phyloP scores from a whole-genome alignment of 768 basidiomycete genomes.

The Boletus pseudopeckii region DNA sequence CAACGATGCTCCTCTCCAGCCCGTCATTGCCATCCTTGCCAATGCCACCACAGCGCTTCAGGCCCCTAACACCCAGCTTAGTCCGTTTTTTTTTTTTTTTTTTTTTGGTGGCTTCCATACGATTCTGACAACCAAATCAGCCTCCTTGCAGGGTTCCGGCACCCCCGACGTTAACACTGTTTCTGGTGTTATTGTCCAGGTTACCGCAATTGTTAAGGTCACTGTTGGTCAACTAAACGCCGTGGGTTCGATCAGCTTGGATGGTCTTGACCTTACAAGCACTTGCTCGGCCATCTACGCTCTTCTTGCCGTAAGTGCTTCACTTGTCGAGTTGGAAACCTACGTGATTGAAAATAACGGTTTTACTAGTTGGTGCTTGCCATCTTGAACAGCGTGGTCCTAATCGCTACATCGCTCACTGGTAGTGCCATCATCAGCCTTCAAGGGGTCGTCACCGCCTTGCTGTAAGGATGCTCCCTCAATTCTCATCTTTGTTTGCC shows the following conservation, averaged over 20 bases:
- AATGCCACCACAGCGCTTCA: not conserved
- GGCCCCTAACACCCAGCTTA: not conserved
- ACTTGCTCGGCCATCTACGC: not conserved
- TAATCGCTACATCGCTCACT: not conserved
- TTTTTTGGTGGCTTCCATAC: accelerated
- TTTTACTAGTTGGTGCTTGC: not conserved
- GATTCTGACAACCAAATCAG: not conserved
- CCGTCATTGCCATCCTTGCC: not conserved
- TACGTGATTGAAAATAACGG: not conserved
- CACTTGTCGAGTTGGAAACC: too few species aligned
- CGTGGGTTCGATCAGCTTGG: not conserved
- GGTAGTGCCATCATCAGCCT: not conserved
- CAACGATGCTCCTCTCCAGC: not conserved
- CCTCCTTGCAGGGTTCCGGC: not conserved
- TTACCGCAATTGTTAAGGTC: not conserved
- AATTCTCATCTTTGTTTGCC: not conserved
- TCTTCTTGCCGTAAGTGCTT: constrained; percentile 3
- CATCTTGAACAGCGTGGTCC: not conserved
- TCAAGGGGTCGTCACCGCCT: not conserved
- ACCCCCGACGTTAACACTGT: not conserved
- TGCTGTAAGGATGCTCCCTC: not conserved
- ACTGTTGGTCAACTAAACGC: not conserved
- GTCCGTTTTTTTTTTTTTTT: not conserved
- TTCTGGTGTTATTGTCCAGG: not conserved
- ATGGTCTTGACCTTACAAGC: not conserved